Evolutionary conservation across 2,329 filamentous ascomycete genomes (phyloP).

Genomic region (Xylaria polymorpha): DNA sequence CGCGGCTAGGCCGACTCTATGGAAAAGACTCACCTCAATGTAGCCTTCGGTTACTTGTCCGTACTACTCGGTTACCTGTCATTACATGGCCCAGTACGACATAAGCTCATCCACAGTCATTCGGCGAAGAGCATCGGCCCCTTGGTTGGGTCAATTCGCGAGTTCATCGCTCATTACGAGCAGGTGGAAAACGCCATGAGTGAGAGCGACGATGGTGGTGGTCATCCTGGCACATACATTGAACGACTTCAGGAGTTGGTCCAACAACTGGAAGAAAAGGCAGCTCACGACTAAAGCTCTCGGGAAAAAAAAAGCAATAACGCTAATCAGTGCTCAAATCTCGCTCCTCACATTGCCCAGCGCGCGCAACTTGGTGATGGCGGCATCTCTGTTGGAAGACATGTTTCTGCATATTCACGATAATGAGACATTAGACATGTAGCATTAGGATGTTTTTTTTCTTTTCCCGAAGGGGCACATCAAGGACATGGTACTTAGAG

Average conservation of each 20-base stretch:
- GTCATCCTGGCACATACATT: conserved; percentile 50
- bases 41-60: conserved; percentile 87
- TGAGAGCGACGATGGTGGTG: conserved; percentile 51
- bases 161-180: conserved; percentile 65
- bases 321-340: not conserved
- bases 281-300: conserved; percentile 42
- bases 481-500: conserved; percentile 20
- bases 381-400: conserved; percentile 26
- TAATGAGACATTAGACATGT: conserved; percentile 37
- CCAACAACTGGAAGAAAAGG: conserved; percentile 52
- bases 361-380: conserved; percentile 6
- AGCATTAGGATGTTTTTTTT: conserved; percentile 27
- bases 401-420: conserved; percentile 38
- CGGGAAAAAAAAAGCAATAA: not conserved
- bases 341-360: conserved; percentile 17
- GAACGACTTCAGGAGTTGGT: conserved; percentile 56
- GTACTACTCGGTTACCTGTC: conserved; percentile 86
- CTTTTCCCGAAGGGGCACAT: conserved; percentile 16
- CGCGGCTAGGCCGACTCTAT: conserved; percentile 71
- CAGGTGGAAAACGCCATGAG: conserved; percentile 57
- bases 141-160: conserved; percentile 64
- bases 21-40: conserved; percentile 81
- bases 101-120: conserved; percentile 57
- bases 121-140: conserved; percentile 58
- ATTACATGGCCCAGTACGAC: conserved; percentile 61